These are phyloP conservation scores for Trypanosoma cruzi DNA, from an alignment of 208 protist genomes.

Conservation along the genomic window DNA sequence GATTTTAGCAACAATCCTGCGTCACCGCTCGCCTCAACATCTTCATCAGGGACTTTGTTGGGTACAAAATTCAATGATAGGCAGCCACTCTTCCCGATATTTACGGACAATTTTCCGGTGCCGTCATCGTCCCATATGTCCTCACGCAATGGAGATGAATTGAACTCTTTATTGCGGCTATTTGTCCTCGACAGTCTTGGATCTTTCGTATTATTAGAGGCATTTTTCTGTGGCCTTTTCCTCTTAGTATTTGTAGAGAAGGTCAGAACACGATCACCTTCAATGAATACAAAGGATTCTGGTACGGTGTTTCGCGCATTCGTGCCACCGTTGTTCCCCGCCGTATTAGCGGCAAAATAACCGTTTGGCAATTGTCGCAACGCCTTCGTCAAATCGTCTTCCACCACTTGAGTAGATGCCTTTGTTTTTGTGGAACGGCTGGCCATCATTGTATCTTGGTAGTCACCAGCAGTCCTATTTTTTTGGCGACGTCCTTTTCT, in stretches of 20 bases:
- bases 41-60: background rate
- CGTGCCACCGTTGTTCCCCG: background rate
- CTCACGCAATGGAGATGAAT: background rate
- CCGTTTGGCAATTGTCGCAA: conserved; percentile 23
- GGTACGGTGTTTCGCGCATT: background rate
- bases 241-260: background rate
- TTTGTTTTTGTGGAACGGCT: background rate
- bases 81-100: background rate
- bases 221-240: background rate
- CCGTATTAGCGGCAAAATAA: conserved; percentile 1
- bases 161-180: too few relatives aligned
- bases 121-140: background rate
- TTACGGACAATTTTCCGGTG: conserved; percentile 5
- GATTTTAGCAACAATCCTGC: background rate
- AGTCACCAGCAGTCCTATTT: background rate
- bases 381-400: conserved; percentile 31
- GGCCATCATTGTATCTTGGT: background rate
- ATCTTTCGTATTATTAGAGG: background rate
- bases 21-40: background rate
- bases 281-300: conserved; percentile 22
- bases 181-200: background rate
- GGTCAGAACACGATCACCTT: conserved; percentile 7
- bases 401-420: background rate
- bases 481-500: background rate
- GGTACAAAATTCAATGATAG: background rate